phyloP scores from a whole-genome alignment of 129 eudicot species.

The Centella asiatica region DNA sequence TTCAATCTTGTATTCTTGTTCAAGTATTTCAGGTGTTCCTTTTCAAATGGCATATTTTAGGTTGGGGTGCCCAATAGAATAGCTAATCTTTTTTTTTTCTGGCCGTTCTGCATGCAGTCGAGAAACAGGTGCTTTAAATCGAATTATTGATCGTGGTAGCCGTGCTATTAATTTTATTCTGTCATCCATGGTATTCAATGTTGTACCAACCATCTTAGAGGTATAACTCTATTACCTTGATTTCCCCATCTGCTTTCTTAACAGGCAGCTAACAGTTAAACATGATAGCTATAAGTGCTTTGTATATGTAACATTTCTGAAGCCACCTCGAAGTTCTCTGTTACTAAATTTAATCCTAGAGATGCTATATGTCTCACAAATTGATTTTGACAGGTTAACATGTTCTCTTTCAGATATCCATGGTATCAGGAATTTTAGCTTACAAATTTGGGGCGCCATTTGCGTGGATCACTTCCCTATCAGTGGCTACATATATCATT shows the following conservation, averaged over 20 bases:
- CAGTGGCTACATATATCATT: constrained; percentile 74
- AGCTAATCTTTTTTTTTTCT: neutral
- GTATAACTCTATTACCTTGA: constrained; percentile 31
- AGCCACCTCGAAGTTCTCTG: neutral
- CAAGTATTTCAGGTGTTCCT: neutral
- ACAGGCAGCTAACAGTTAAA: neutral
- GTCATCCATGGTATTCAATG: constrained; percentile 94
- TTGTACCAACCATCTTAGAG: constrained; percentile 93
- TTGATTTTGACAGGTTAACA: constrained; percentile 8
- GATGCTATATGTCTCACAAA: neutral
- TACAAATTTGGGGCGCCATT: constrained; percentile 95
- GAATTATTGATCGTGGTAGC: constrained; percentile 97
- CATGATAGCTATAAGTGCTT: neutral
- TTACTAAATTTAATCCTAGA: neutral
- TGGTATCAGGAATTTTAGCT: constrained; percentile 94
- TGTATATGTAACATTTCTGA: neutral
- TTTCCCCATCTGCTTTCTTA: neutral
- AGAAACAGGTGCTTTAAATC: constrained; percentile 91
- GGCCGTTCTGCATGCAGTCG: constrained; percentile 45
- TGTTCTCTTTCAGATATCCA: constrained; percentile 62
- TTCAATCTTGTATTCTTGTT: neutral
- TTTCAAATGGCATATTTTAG: neutral
- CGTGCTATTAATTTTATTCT: constrained; percentile 95
- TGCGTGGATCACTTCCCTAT: constrained; percentile 89
- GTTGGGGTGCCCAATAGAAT: neutral